Base-by-base conservation (phyloP, 23 red algal species). In the Pyropia yezoensis region DNA sequence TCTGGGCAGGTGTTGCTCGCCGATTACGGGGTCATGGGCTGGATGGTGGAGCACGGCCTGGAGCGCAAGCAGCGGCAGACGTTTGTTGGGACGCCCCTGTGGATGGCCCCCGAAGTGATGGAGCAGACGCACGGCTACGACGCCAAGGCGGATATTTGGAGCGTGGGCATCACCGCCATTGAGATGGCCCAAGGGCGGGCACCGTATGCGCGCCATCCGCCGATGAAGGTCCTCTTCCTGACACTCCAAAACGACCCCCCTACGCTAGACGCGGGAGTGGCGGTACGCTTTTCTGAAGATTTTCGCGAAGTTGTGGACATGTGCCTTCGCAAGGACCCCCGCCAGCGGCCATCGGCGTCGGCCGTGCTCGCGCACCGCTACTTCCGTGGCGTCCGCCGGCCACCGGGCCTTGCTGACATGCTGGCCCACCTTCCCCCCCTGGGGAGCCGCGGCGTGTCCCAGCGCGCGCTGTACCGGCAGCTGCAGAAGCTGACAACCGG, bases 101-200 rank as follows among this genome's bases (percentile, higher is more conserved):
- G 91, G 91, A 96, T 96, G 91, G 91, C 93, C 15, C 93, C 93
- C 22, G 93, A 97, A 62, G 85, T 97, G 16, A 88, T 97, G 93
- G 85, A 90, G 70, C 93, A 97, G 63, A 73, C 70, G 7, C 66
- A 71, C 49, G 93, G 93, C 27, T 97, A 97, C 75, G 87, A 97
- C 70, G 90, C 86, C 85, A 97, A 97, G 70, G 93, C 93, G 51
- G 93, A 97, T 71, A 76, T 97, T 3, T 97, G 93, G 93, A 83
- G 76, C 13, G 71, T 90, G 19, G 93, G 93, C 24, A 97, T 90
- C 59, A 96, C 91, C 16, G 83, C 83, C 30, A 75, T 96, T 25
- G 91, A 96, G 63, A 47, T 96, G 24, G 91, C 91, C 3, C 77
- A 89, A 65, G 91, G 91, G 51, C 66, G 70, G 32, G 84, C 91